These are phyloP conservation scores for Juncus effusus DNA, from an alignment of 176 grass and related monocot species.

Conservation along the genomic window DNA sequence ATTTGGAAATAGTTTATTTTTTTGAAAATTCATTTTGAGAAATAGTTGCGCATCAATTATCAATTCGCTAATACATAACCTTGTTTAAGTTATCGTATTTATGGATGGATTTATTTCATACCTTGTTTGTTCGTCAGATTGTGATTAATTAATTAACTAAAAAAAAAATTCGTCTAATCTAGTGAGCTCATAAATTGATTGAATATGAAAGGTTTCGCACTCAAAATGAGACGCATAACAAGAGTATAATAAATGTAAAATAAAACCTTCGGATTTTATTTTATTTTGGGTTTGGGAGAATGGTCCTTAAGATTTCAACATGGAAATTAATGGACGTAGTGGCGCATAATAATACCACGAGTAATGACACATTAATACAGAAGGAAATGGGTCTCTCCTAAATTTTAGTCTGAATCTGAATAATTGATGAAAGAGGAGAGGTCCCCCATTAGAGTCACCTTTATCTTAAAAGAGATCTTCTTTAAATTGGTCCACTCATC, in stretches of 20 bases:
- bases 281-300: conserved; percentile 1
- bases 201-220: neutral
- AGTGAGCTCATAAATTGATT: too few relatives aligned
- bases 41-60: too few relatives aligned
- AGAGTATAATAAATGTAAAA: neutral
- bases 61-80: too few relatives aligned
- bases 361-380: neutral
- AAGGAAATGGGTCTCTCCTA: conserved; percentile 15
- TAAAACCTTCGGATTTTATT: neutral
- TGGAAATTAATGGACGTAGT: conserved; percentile 2
- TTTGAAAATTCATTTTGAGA: neutral
- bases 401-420: too few relatives aligned
- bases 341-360: conserved; percentile 3
- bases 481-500: too few relatives aligned
- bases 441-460: conserved; percentile 15
- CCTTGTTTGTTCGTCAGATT: too few relatives aligned
- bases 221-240: neutral
- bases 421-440: conserved; percentile 21
- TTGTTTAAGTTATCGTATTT: too few relatives aligned
- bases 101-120: too few relatives aligned
- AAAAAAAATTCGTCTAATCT: too few relatives aligned
- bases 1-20: conserved; percentile 1
- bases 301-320: conserved; percentile 15
- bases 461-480: conserved; percentile 8
- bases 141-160: too few relatives aligned